Conservation (phyloP, 306 rosid genomes). For the Potentilla sterilis region DNA sequence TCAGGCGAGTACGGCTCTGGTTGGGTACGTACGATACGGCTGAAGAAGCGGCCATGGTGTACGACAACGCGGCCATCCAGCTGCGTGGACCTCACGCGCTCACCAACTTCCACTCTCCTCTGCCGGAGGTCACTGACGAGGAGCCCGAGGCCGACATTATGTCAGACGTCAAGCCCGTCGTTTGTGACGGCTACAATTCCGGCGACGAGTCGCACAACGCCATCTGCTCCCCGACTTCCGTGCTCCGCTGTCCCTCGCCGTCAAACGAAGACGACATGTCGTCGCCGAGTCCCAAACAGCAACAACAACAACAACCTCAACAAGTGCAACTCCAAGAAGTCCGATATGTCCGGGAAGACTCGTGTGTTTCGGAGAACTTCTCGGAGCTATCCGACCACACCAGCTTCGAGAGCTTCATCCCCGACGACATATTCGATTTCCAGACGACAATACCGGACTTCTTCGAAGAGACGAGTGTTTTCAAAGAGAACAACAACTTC, state of each 20-base stretch:
- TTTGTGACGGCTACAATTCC: slow-evolving; percentile 38
- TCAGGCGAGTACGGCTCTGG: slow-evolving; percentile 87
- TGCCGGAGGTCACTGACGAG: slow-evolving; percentile 13
- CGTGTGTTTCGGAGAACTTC: slow-evolving; percentile 43
- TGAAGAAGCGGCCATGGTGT: slow-evolving; percentile 91
- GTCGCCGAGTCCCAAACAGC: slow-evolving; percentile 4
- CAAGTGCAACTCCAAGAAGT: neutral
- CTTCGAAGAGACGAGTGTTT: slow-evolving; percentile 28
- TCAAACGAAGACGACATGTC: slow-evolving; percentile 62
- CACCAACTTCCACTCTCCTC: slow-evolving; percentile 67
- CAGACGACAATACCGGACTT: slow-evolving; percentile 36
- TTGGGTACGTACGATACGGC: slow-evolving; percentile 90
- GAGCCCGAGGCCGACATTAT: neutral
- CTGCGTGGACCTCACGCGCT: slow-evolving; percentile 92
- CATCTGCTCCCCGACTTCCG: slow-evolving; percentile 71
- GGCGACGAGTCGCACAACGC: slow-evolving; percentile 49
- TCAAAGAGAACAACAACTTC: slow-evolving; percentile 17
- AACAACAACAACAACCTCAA: neutral
- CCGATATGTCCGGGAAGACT: slow-evolving; percentile 24
- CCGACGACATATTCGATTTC: slow-evolving; percentile 51
- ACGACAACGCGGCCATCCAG: slow-evolving; percentile 92
- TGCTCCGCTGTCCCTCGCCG: slow-evolving; percentile 50
- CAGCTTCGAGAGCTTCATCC: slow-evolving; percentile 43
- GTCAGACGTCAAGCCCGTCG: slow-evolving; percentile 7
- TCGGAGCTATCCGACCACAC: slow-evolving; percentile 34